phyloP scores from a whole-genome alignment of 2,329 filamentous ascomycete genomes.

The Aspergillus quadrilineatus region DNA sequence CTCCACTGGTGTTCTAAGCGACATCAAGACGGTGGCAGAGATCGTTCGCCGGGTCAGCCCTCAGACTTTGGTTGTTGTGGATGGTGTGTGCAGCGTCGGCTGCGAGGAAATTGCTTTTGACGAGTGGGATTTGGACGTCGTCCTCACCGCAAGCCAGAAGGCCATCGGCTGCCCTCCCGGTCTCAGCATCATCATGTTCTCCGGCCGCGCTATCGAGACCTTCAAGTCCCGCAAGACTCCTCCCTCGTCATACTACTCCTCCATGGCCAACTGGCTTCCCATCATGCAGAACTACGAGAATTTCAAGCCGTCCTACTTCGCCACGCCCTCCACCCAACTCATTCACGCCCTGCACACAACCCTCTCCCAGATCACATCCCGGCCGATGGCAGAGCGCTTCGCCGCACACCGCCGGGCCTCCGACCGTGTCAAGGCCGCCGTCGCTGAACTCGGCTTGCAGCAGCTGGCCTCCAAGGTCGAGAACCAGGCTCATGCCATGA shows the following conservation, averaged over 20 bases:
- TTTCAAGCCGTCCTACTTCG: slow-evolving; percentile 96
- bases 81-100: slow-evolving; percentile 95
- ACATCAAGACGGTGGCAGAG: slow-evolving; percentile 79
- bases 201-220: slow-evolving; percentile 76
- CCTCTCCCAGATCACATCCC: slow-evolving; percentile 79
- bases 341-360: slow-evolving; percentile 89
- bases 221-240: slow-evolving; percentile 79
- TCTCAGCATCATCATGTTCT: slow-evolving; percentile 91
- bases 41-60: slow-evolving; percentile 84
- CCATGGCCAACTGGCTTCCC: slow-evolving; percentile 95
- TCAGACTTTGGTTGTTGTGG: slow-evolving; percentile 85
- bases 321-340: slow-evolving; percentile 91
- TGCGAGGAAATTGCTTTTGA: slow-evolving; percentile 96
- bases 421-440: slow-evolving; percentile 79
- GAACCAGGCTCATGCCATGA: slow-evolving; percentile 97
- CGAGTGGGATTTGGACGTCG: slow-evolving; percentile 87
- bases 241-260: slow-evolving; percentile 88
- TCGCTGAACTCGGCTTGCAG: slow-evolving; percentile 78
- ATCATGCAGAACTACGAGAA: slow-evolving; percentile 99
- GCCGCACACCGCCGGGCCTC: slow-evolving; percentile 75
- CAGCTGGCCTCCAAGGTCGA: slow-evolving; percentile 82
- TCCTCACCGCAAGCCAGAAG: slow-evolving; percentile 94
- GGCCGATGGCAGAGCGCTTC: slow-evolving; percentile 78
- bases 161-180: slow-evolving; percentile 94
- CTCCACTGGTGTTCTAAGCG: slow-evolving; percentile 90